Percentiles rank a stretch among this genome's conserved stretches.
phyloP scores from a whole-genome alignment of 2,329 filamentous ascomycete species.

The Hortaea sp. region DNA sequence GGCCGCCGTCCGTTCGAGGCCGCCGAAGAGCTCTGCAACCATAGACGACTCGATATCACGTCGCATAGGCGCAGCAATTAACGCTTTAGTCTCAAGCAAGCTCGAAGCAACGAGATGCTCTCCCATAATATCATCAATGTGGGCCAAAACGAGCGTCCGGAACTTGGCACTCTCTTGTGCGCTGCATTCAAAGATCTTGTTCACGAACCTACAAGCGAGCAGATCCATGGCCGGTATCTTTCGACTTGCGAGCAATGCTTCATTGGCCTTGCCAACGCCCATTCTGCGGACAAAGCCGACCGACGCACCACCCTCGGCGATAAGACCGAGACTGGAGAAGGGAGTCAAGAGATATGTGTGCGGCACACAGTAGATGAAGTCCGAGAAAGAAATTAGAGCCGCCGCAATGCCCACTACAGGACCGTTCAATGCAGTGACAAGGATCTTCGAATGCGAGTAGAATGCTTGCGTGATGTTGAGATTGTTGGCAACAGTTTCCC shows the following conservation, averaged over 20 bases:
- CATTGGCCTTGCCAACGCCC: conserved; percentile 72
- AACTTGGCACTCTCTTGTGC: conserved; percentile 58
- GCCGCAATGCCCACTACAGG: conserved; percentile 81
- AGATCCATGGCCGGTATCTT: conserved; percentile 65
- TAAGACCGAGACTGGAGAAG: conserved; percentile 79
- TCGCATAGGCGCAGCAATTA: too few relatives aligned
- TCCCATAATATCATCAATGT: too few relatives aligned
- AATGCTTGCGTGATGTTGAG: too few relatives aligned
- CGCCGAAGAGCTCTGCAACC: too few relatives aligned
- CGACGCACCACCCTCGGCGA: conserved; percentile 76
- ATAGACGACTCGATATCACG: too few relatives aligned
- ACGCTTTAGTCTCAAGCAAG: too few relatives aligned
- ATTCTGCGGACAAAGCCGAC: conserved; percentile 69
- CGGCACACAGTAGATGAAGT: conserved; percentile 84
- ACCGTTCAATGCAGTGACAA: conserved; percentile 33
- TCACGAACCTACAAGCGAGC: conserved; percentile 68
- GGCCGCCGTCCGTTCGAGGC: too few relatives aligned
- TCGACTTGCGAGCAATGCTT: conserved; percentile 85
- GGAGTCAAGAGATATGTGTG: conserved; percentile 79
- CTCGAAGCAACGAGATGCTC: too few relatives aligned
- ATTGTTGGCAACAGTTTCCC: too few relatives aligned
- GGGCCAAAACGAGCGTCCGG: conserved; percentile 51
- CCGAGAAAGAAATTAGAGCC: conserved; percentile 68
- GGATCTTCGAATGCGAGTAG: too few relatives aligned
- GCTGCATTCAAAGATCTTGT: conserved; percentile 62